Evolutionary conservation across 495 filamentous ascomycete genomes (phyloP), one percentile per base, ranked within the genome.

Genomic region (Trichoderma asperelloides): DNA sequence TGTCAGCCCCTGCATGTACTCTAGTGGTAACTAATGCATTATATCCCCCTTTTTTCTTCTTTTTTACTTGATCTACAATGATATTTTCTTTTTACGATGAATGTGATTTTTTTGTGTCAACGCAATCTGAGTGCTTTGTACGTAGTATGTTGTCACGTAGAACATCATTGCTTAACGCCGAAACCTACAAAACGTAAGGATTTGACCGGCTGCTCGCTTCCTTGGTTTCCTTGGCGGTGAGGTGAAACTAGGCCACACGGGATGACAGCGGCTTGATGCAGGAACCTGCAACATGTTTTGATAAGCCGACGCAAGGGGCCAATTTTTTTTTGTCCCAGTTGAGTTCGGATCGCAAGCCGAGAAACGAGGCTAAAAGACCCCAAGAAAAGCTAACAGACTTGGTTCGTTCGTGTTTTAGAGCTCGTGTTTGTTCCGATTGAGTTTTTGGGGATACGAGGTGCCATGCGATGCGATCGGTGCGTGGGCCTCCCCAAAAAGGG

Each of bases 1-100:
- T 60, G 55, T 60, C 55, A 60, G 55, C 55, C 55, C 25, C 55
- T 60, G 55, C 55, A 60, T 60, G 55, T 60, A 60, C 55, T 60
- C 55, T 60, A 60, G 55, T 60, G 55, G 55, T 60, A 60, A 60
- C 25, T 60, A 60, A 60, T 60, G 55, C 55, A 60, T 60, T 30
- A 60, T 60, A 60, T 60, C 55, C 55, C 55, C 23, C 47, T 55
- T 55, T 55, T 25, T 55, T 55, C 49, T 55, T 55, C n/a, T 21
- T 11, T 9, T 60, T 15, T 30, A 28, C 55, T 28, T 60, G 47
- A 51, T 23, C 47, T 51, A 23, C 47, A 11, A 51, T 18, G 9
- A 11, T 7, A 21, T 51, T 47, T n/a, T n/a, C 43, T n/a, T 18
- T 47, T 18, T 47, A 18, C n/a, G 43, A 47, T 4, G 43, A 47